These are phyloP conservation scores for Backusella circina DNA, from an alignment of 192 early-diverging fungal genomes.

Conservation along the genomic window DNA sequence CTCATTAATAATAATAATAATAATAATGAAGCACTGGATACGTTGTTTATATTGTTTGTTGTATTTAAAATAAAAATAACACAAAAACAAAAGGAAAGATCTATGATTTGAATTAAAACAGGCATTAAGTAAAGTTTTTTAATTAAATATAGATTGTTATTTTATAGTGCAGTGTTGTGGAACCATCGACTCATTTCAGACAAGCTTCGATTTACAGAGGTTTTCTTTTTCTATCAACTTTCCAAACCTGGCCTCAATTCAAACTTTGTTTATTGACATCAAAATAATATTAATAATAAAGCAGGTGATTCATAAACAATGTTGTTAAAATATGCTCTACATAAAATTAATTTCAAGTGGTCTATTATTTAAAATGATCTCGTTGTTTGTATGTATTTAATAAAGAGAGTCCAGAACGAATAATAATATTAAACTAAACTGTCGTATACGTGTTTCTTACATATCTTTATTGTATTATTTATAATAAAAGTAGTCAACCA, in stretches of 20 bases:
- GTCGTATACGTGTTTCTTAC: not conserved
- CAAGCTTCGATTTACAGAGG: not conserved
- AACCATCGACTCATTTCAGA: not conserved
- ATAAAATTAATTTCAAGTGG: not conserved
- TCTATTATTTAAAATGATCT: not conserved
- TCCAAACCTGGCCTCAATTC: not conserved
- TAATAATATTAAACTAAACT: not conserved
- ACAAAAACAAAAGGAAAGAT: not conserved
- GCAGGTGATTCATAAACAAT: not conserved
- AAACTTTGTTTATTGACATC: not conserved
- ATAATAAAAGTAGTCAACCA: too few relatives aligned
- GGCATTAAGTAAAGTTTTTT: not conserved
- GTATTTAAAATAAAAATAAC: not conserved
- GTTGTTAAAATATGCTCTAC: not conserved
- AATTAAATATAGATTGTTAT: not conserved
- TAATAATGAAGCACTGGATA: not conserved
- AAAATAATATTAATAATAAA: not conserved
- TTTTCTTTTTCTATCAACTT: not conserved
- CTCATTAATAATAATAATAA: not conserved
- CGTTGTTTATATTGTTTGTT: not conserved
- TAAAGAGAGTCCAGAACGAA: not conserved
- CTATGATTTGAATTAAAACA: not conserved
- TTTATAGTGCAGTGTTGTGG: not conserved
- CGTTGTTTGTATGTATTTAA: not conserved
- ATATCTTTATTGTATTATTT: too few relatives aligned